These are phyloP conservation scores for Pseudevernia furfuracea DNA, from an alignment of 495 filamentous ascomycete genomes.

Conservation along the genomic window DNA sequence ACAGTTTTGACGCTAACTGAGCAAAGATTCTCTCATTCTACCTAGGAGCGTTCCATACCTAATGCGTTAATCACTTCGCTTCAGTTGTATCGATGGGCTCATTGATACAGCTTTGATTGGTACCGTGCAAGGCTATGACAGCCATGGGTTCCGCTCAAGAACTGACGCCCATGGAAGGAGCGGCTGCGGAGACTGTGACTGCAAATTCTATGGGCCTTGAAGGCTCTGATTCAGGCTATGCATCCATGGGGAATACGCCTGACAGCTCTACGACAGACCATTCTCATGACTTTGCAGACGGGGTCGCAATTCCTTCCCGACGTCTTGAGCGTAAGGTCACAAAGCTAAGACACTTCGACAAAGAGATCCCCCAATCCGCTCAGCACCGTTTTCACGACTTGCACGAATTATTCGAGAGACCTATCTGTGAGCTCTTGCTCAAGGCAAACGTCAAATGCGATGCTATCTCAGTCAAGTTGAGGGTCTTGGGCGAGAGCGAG, in stretches of 20 bases:
- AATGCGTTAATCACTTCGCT: not conserved
- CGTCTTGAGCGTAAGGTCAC: constrained; percentile 3
- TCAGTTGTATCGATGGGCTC: not conserved
- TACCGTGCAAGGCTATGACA: not conserved
- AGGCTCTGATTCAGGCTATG: constrained; percentile 23
- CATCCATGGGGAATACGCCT: constrained; percentile 5
- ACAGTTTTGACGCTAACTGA: not conserved
- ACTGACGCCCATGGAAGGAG: not conserved
- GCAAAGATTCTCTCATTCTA: not conserved
- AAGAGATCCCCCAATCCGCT: constrained; percentile 15
- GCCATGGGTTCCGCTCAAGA: not conserved
- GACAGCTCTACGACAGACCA: not conserved
- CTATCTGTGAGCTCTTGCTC: constrained; percentile 19
- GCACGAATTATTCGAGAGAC: constrained; percentile 18
- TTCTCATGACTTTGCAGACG: constrained; percentile 17
- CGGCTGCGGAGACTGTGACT: constrained; percentile 1
- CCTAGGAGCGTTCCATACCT: too few species aligned
- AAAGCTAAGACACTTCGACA: constrained; percentile 22
- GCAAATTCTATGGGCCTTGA: constrained; percentile 1
- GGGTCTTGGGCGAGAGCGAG: constrained; percentile 24
- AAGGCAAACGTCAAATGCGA: constrained; percentile 10
- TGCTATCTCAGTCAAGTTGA: constrained; percentile 23
- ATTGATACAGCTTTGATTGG: not conserved
- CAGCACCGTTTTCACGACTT: constrained; percentile 29
- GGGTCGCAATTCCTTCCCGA: constrained; percentile 10